A percentile compares a stretch with the other conserved stretches of the same genome.
These are phyloP conservation scores for Anthostomella pinea DNA, from an alignment of 2,329 filamentous ascomycete species.

Conservation along the genomic window DNA sequence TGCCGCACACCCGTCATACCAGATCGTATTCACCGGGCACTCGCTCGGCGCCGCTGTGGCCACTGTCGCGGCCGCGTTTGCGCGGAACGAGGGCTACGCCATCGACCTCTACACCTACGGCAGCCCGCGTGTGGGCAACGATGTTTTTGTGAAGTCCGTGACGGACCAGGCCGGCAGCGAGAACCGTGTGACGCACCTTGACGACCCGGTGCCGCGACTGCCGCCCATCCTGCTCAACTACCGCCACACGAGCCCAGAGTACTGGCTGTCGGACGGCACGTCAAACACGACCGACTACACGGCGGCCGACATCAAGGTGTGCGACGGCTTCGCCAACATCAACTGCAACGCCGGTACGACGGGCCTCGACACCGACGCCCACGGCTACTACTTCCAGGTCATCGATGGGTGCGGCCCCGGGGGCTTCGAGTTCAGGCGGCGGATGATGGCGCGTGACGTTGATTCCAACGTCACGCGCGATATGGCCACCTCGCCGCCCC, in stretches of 20 bases:
- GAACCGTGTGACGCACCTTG: conserved; percentile 64
- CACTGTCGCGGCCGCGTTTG: conserved; percentile 55
- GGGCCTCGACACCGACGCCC: conserved; percentile 44
- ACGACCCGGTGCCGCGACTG: conserved; percentile 67
- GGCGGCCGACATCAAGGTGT: conserved; percentile 42
- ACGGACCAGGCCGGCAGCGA: conserved; percentile 49
- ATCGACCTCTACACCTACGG: conserved; percentile 65
- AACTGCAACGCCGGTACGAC: conserved; percentile 50
- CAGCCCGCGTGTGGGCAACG: conserved; percentile 62
- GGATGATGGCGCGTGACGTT: too few relatives aligned
- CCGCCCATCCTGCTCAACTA: conserved; percentile 61
- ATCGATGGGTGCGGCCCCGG: conserved; percentile 39
- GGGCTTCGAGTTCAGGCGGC: conserved; percentile 22
- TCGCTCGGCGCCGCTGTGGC: conserved; percentile 66
- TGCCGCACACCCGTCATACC: conserved; percentile 47
- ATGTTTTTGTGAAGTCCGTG: conserved; percentile 51
- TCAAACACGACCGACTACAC: conserved; percentile 35
- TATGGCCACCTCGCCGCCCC: conserved; percentile 19
- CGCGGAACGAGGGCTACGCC: conserved; percentile 46
- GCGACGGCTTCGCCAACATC: conserved; percentile 45
- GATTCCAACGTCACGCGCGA: conserved; percentile 10
- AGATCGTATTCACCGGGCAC: conserved; percentile 62
- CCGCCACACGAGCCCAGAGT: conserved; percentile 67
- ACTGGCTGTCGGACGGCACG: conserved; percentile 50
- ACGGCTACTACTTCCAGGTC: conserved; percentile 47